A percentile compares a stretch with the other conserved stretches of the same genome.
phyloP scores from a whole-genome alignment of 2,329 filamentous ascomycete genomes.

The Geosmithia morbida region DNA sequence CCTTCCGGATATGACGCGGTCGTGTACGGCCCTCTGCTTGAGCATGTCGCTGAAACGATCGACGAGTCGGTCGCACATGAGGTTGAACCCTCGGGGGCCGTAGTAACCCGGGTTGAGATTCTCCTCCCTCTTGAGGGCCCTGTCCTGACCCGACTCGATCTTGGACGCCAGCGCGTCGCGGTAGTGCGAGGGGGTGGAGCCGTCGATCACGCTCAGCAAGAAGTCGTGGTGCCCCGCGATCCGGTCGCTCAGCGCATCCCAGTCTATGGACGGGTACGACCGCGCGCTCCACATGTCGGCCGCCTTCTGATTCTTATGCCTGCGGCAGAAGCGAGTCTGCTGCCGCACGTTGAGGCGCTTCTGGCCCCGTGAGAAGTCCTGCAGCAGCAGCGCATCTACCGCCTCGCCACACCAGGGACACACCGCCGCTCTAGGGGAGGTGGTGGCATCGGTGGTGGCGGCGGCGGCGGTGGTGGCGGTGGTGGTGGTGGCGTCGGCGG shows the following conservation, averaged over 20 bases:
- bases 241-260: slow-evolving; percentile 44
- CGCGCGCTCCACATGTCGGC: slow-evolving; percentile 28
- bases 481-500: not conserved
- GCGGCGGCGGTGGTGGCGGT: not conserved
- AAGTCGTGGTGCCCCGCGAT: slow-evolving; percentile 39
- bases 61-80: slow-evolving; percentile 59
- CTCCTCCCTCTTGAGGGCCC: slow-evolving; percentile 43
- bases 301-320: slow-evolving; percentile 44
- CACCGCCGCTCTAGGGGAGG: not conserved
- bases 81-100: slow-evolving; percentile 55
- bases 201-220: slow-evolving; percentile 45
- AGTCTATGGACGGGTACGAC: slow-evolving; percentile 59
- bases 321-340: slow-evolving; percentile 49
- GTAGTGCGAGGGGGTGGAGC: slow-evolving; percentile 42
- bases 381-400: slow-evolving; percentile 41
- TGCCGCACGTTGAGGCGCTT: slow-evolving; percentile 37
- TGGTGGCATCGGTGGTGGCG: not conserved
- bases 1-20: slow-evolving; percentile 50
- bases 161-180: slow-evolving; percentile 38
- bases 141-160: slow-evolving; percentile 41
- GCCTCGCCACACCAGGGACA: slow-evolving; percentile 55
- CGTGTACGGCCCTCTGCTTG: slow-evolving; percentile 45
- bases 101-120: slow-evolving; percentile 68
- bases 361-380: slow-evolving; percentile 28
- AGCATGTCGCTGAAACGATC: slow-evolving; percentile 42